Evolutionary conservation across 202 grass and related monocot genomes (phyloP).

Genomic region (Musa balbisiana): DNA sequence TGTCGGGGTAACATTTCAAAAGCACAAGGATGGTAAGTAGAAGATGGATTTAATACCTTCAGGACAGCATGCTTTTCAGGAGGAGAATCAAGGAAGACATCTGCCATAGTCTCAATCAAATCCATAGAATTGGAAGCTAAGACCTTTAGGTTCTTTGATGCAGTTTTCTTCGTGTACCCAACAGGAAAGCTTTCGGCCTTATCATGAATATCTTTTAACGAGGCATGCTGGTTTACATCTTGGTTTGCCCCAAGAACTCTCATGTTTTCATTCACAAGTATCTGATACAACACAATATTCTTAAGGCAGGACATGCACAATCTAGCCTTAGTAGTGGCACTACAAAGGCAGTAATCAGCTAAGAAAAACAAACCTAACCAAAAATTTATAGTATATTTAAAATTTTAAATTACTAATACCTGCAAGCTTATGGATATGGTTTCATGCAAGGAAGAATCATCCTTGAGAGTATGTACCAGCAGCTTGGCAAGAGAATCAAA

Average conservation of each 20-base stretch:
- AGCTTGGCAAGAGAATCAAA: conserved; percentile 68
- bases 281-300: conserved; percentile 38
- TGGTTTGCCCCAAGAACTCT: conserved; percentile 39
- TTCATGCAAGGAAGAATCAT: conserved; percentile 52
- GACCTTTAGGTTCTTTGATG: conserved; percentile 56
- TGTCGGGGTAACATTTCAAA: background rate
- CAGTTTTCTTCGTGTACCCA: conserved; percentile 56
- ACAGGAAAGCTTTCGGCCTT: conserved; percentile 25
- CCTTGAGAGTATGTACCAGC: conserved; percentile 42
- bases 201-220: conserved; percentile 34
- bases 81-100: conserved; percentile 57
- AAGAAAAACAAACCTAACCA: background rate
- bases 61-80: conserved; percentile 64
- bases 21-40: background rate
- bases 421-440: conserved; percentile 56
- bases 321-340: background rate
- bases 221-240: conserved; percentile 35
- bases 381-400: conserved; percentile 10
- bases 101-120: conserved; percentile 55
- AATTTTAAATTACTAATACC: conserved; percentile 41
- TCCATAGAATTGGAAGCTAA: conserved; percentile 52
- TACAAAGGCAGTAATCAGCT: conserved; percentile 3
- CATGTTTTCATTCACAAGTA: conserved; percentile 69
- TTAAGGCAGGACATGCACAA: conserved; percentile 22
- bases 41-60: conserved; percentile 42